Evolutionary conservation across 345 rosid genomes (phyloP), one percentile per base, ranked within the genome.

Genomic region (Eucalyptus erythrocorys): DNA sequence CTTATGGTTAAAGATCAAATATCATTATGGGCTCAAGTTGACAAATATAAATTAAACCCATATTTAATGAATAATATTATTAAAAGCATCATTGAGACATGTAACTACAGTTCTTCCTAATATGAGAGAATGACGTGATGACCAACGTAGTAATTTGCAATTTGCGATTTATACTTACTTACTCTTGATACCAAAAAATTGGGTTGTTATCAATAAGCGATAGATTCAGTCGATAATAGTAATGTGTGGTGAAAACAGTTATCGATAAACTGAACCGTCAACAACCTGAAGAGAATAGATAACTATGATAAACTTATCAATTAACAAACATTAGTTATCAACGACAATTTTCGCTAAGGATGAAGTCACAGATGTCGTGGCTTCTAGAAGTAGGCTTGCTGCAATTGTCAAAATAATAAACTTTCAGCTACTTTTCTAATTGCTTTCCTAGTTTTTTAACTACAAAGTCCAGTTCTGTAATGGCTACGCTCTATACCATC

Each of bases 211-310:
- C 8, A 5, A 37, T 10, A 71, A 71, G 45, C 19, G 82, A 21
- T 13, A 37, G 13, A 21, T 71, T 68, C 21, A 37, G 14, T 71
- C 13, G 11, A 37, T 21, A 71, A 37, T 71, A 19, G 47, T 2
- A 16, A 8, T 37, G 27, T 71, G 42, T 71, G 27, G 45, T 19
- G 45, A 19, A 19, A 0, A 40, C 2, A 71, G 8, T 21, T 27
- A 37, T 21, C 26, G 5, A 37, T 71, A 47, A 71, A 19, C 2
- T 37, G 1, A 71, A 37, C 13, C 2, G 0, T 71, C 2, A 24
- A 37, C 3, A 71, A 8, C 45, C 6, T 37, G 0, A 71, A 3
- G 1, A 37, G 45, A 37, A 37, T 37, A 2, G 14, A 37, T 5
- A 71, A 37, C 7, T 71, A 16, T 71, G 45, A 19, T 71, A 71